A percentile compares a stretch with the other conserved stretches of the same genome.
Evolutionary conservation across 208 protist species (phyloP).

Genomic region (Acanthamoeba sp.): DNA sequence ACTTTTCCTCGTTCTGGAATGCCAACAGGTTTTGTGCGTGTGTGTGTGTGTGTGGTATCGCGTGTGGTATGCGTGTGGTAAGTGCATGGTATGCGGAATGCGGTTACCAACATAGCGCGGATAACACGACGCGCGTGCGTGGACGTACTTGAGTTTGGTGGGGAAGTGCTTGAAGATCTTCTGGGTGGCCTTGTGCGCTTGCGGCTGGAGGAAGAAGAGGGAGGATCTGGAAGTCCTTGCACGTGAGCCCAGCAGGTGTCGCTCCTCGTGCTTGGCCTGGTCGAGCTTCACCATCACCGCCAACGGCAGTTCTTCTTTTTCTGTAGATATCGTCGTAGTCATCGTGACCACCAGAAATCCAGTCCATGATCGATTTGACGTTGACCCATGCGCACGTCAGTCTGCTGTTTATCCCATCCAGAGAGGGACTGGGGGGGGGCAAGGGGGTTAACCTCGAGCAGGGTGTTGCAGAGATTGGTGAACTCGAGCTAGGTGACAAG

Average conservation of each 20-base stretch:
- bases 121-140: background rate
- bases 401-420: too few relatives aligned
- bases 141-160: conserved; percentile 34
- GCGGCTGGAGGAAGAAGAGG: conserved; percentile 55
- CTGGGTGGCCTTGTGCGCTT: conserved; percentile 19
- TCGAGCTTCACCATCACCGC: conserved; percentile 53
- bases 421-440: too few relatives aligned
- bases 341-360: too few relatives aligned
- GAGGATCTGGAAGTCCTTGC: conserved; percentile 56
- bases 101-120: background rate
- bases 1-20: conserved; percentile 64
- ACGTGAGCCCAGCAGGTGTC: conserved; percentile 53
- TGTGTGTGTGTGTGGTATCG: too few relatives aligned
- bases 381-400: too few relatives aligned
- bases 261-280: conserved; percentile 58
- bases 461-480: too few relatives aligned
- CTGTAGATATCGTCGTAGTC: background rate
- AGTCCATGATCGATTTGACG: too few relatives aligned
- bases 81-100: too few relatives aligned
- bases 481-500: too few relatives aligned
- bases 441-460: too few relatives aligned
- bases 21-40: conserved; percentile 15
- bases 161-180: conserved; percentile 69
- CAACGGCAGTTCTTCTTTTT: conserved; percentile 45
- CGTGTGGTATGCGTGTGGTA: too few relatives aligned